phyloP scores from a whole-genome alignment of 2,329 filamentous ascomycete genomes.

The Coniella lustricola region DNA sequence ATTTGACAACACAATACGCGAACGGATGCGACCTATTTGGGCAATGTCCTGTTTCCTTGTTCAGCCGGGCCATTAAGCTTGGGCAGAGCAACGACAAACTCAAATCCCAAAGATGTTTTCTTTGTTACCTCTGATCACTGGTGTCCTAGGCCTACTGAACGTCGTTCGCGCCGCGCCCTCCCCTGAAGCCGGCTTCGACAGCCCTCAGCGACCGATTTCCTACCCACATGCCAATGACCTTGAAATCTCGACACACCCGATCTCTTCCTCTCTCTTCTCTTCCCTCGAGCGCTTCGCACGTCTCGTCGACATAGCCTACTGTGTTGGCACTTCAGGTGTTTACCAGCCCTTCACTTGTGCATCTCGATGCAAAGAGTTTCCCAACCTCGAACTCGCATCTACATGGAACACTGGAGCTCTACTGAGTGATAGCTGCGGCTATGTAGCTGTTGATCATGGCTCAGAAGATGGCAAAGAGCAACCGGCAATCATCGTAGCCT shows the following conservation, averaged over 20 bases:
- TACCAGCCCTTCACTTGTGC: constrained; percentile 76
- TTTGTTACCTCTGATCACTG: neutral
- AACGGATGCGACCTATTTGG: neutral
- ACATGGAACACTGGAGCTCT: constrained; percentile 88
- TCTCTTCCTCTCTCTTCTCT: constrained; percentile 63
- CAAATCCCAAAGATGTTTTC: constrained; percentile 7
- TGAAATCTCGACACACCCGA: constrained; percentile 4
- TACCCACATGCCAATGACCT: constrained; percentile 1
- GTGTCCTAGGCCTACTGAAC: neutral
- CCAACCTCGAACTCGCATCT: constrained; percentile 67
- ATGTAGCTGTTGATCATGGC: constrained; percentile 77
- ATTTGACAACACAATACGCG: neutral
- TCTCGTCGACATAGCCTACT: constrained; percentile 91
- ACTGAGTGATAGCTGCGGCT: constrained; percentile 86
- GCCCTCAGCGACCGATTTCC: constrained; percentile 6
- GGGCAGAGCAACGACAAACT: neutral
- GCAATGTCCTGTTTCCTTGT: constrained; percentile 6
- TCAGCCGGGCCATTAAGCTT: constrained; percentile 11
- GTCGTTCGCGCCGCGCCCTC: neutral
- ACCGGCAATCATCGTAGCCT: constrained; percentile 68
- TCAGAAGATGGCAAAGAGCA: constrained; percentile 19
- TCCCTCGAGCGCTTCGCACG: constrained; percentile 83
- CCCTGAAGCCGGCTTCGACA: neutral
- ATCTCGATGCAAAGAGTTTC: constrained; percentile 79
- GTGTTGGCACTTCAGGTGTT: constrained; percentile 79